Percentiles rank a stretch among this genome's conserved stretches.
Conservation (phyloP, 306 rosid genomes). For the Rubus parviflorus region DNA sequence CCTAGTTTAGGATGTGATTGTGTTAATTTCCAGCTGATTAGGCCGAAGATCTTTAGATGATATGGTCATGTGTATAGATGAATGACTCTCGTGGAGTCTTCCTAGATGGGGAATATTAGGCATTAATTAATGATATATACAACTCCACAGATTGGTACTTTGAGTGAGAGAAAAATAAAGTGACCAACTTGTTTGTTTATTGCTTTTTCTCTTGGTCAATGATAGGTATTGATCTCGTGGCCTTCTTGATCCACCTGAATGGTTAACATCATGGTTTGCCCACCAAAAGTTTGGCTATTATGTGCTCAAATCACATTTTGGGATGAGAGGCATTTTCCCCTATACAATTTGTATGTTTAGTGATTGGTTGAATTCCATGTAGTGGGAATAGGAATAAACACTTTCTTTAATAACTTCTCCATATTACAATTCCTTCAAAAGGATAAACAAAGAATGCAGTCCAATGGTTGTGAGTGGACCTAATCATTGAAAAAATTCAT, state of each 20-base stretch:
- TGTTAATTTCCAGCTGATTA: neutral
- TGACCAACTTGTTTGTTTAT: conserved; percentile 31
- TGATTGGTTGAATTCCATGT: conserved; percentile 11
- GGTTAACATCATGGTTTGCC: conserved; percentile 28
- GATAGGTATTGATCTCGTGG: conserved; percentile 23
- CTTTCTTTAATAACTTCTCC: conserved; percentile 4
- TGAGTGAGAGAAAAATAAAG: conserved; percentile 25
- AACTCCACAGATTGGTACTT: conserved; percentile 15
- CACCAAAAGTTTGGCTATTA: conserved; percentile 15
- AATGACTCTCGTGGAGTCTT: conserved; percentile 6
- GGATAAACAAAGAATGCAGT: conserved; percentile 6
- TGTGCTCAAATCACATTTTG: conserved; percentile 1
- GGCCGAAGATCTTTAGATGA: conserved; percentile 13
- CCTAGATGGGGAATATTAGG: conserved; percentile 25
- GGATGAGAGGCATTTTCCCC: conserved; percentile 9
- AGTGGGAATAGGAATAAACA: neutral
- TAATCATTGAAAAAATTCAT: conserved; percentile 16
- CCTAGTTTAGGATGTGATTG: neutral
- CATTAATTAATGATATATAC: conserved; percentile 7
- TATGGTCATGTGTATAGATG: conserved; percentile 6
- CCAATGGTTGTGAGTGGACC: conserved; percentile 26
- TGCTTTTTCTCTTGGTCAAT: conserved; percentile 28
- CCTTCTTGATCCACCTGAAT: conserved; percentile 24
- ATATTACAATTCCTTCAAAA: conserved; percentile 14
- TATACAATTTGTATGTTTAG: conserved; percentile 8